Evolutionary conservation across 768 basidiomycete species (phyloP).

Genomic region (Rhizopogon salebrosus): DNA sequence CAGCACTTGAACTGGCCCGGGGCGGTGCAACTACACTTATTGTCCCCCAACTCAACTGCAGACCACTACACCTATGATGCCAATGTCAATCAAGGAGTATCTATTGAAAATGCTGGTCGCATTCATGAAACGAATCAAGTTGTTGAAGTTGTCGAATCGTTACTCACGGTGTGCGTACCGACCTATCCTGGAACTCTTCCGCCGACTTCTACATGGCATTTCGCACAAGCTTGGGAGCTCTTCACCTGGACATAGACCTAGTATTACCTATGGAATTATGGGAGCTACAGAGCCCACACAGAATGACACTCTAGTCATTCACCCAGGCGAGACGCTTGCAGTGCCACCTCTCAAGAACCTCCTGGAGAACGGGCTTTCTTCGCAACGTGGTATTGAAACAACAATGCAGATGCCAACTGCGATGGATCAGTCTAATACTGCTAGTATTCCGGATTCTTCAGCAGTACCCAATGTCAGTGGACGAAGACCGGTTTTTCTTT

Average conservation of each 20-base stretch:
- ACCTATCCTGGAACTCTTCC: not conserved
- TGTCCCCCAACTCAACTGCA: too few relatives aligned
- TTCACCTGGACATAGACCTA: not conserved
- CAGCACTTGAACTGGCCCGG: too few relatives aligned
- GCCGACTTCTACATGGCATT: not conserved
- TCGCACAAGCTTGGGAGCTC: not conserved
- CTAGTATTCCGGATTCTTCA: not conserved
- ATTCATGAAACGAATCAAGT: not conserved
- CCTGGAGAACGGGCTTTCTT: not conserved
- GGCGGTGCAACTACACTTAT: too few relatives aligned
- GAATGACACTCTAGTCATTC: too few relatives aligned
- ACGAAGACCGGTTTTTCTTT: not conserved
- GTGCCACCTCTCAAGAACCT: not conserved
- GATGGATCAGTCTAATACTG: not conserved
- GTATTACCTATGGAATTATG: not conserved
- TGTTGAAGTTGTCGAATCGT: not conserved
- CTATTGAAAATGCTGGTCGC: not conserved
- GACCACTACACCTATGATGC: not conserved
- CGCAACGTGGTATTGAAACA: not conserved
- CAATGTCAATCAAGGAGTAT: not conserved
- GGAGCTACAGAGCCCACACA: not conserved
- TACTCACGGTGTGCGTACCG: not conserved
- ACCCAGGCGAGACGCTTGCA: not conserved
- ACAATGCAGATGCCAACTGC: not conserved
- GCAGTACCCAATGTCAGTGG: not conserved